Conservation (phyloP, 2,329 filamentous ascomycete genomes). For the Ophiostoma australiae region DNA sequence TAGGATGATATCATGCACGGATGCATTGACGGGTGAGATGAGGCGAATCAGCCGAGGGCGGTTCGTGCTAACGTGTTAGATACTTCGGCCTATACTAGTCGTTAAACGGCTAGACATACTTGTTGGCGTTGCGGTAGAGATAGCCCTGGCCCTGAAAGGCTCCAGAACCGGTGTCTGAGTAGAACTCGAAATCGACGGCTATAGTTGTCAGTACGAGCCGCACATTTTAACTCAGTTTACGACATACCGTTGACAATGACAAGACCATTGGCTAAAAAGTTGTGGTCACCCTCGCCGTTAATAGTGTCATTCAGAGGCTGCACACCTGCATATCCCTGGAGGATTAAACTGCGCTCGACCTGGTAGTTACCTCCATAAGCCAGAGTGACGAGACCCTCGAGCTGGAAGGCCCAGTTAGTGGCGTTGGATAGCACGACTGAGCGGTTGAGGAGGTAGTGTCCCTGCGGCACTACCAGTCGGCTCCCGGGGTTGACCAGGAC, state of each 20-base stretch:
- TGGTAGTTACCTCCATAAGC: constrained; percentile 33
- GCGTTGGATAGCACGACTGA: constrained; percentile 26
- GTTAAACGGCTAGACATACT: constrained; percentile 2
- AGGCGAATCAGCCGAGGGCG: not conserved
- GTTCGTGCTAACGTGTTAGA: not conserved
- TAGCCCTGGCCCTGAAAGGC: constrained; percentile 48
- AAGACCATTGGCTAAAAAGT: constrained; percentile 33
- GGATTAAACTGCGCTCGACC: constrained; percentile 32
- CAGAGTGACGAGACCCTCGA: constrained; percentile 34
- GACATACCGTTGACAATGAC: constrained; percentile 34
- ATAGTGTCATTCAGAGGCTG: constrained; percentile 33
- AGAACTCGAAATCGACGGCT: constrained; percentile 44
- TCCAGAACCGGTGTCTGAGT: constrained; percentile 39
- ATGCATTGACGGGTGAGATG: not conserved
- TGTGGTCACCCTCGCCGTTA: constrained; percentile 34
- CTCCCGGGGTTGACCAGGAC: not conserved
- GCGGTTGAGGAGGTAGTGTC: constrained; percentile 25
- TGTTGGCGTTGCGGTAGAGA: constrained; percentile 34
- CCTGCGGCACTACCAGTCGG: not conserved
- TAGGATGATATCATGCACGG: not conserved
- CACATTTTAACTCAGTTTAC: no score
- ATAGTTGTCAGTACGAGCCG: not conserved
- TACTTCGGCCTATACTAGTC: not conserved
- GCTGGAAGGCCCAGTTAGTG: constrained; percentile 33
- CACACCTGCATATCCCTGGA: constrained; percentile 32